Conservation (phyloP, 257 asterid genomes). For the Solanum dulcamara region DNA sequence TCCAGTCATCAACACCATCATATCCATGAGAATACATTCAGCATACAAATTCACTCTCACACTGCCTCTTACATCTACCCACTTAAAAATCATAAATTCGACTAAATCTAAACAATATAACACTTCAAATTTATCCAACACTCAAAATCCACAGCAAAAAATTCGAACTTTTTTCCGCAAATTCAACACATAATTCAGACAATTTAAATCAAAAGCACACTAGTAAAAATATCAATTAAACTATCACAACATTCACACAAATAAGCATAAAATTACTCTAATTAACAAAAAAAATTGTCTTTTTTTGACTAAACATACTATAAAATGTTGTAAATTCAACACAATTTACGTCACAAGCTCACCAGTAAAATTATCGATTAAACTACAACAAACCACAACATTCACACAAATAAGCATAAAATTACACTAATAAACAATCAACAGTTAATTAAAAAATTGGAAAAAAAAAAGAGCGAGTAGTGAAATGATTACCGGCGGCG, state of each 20-base stretch:
- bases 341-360: not conserved
- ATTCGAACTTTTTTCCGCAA: not conserved
- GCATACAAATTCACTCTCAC: not conserved
- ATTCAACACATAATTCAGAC: not conserved
- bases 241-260: not conserved
- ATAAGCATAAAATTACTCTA: not conserved
- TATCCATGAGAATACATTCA: not conserved
- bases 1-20: not conserved
- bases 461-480: not conserved
- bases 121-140: not conserved
- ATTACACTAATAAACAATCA: not conserved
- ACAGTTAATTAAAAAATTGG: not conserved
- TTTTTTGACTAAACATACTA: not conserved
- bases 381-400: not conserved
- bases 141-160: not conserved
- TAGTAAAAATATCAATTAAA: not conserved
- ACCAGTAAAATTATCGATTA: not conserved
- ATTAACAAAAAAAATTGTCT: not conserved
- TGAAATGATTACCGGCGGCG: not conserved
- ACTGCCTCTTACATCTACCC: not conserved
- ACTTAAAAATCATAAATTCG: not conserved
- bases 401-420: not conserved
- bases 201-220: not conserved
- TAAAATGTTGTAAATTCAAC: not conserved
- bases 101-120: not conserved